Evolutionary conservation across 345 rosid genomes (phyloP), one percentile per base, ranked within the genome.

Genomic region (Eucalyptus melliodora): DNA sequence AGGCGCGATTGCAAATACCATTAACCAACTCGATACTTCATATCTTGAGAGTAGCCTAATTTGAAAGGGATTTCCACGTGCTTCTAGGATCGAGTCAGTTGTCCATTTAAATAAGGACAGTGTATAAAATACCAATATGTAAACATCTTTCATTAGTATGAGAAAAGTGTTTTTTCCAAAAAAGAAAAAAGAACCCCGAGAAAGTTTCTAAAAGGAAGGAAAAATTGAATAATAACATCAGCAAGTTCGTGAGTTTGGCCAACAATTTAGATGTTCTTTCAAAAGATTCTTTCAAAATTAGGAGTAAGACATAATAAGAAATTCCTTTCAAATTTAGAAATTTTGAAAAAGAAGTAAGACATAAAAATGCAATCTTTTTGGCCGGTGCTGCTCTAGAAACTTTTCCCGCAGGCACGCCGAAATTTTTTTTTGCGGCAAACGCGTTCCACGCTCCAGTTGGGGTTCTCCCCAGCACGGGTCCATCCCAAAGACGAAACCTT

Each of bases 111-210:
- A 19, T 72, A 19, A 69, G 81, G 12, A 69, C 7, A 4, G 13
- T 9, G 8, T 9, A 17, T 34, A 17, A 69, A 16, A 69, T 69
- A 34, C 42, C 6, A 69, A 31, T 69, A 34, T 5, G 21, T 69
- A 4, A 1, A 10, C 11, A 19, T 9, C 13, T 17, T 69, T 9
- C 4, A 9, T 9, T 2, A 69, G 11, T 17, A 21, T 1, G 13
- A 19, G 6, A 34, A 69, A 69, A 69, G 23, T 16, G 26, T 3
- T 69, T 34, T 34, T 67, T 4, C 9, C 16, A 30, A 30, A 62
- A 69, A 31, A 16, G 6, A 4, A 9, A 19, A 72, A 34, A 15
- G 11, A 34, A 72, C 7, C 44, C 44, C 26, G 0, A 34, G 13
- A 72, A 72, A 17, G 7, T 3, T 69, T 69, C 26, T 69, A 34